These are phyloP conservation scores for Russula ochroleuca DNA, from an alignment of 768 basidiomycete genomes.

Conservation along the genomic window DNA sequence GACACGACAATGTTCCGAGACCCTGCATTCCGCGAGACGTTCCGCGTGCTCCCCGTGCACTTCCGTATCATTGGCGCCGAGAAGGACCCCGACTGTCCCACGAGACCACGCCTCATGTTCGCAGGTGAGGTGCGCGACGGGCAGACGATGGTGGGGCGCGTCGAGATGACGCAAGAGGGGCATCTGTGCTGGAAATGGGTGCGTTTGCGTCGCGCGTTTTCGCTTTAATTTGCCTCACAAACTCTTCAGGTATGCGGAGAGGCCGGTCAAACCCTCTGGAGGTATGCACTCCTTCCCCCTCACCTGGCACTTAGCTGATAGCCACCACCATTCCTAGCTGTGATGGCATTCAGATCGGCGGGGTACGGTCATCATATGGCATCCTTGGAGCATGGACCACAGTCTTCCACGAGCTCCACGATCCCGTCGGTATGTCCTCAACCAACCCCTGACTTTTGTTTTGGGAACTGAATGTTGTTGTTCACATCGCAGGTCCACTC, in stretches of 20 bases:
- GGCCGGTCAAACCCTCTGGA: conserved; percentile 34
- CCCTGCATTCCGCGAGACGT: conserved; percentile 48
- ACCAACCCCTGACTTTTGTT: neutral
- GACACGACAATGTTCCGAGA: conserved; percentile 49
- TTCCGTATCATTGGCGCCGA: conserved; percentile 42
- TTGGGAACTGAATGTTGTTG: neutral
- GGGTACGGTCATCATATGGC: conserved; percentile 54
- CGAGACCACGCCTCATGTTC: conserved; percentile 51
- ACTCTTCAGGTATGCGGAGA: conserved; percentile 16
- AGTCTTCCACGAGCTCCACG: conserved; percentile 42
- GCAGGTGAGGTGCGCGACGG: conserved; percentile 47
- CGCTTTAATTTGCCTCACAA: neutral
- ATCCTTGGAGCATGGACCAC: conserved; percentile 55
- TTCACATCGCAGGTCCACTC: conserved; percentile 30
- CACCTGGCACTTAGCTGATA: neutral
- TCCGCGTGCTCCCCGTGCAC: conserved; percentile 46
- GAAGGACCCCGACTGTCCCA: conserved; percentile 46
- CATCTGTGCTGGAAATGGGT: conserved; percentile 64
- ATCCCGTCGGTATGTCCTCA: conserved; percentile 44
- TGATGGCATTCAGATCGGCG: conserved; percentile 60
- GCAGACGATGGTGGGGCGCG: conserved; percentile 48
- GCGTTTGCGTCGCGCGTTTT: conserved; percentile 30
- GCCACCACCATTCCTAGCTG: conserved; percentile 42
- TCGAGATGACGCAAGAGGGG: conserved; percentile 53
- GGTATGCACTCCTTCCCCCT: conserved; percentile 2